A percentile compares a stretch with the other conserved stretches of the same genome.
phyloP scores from a whole-genome alignment of 2,329 filamentous ascomycete species.

The Cryphonectria radicalis region DNA sequence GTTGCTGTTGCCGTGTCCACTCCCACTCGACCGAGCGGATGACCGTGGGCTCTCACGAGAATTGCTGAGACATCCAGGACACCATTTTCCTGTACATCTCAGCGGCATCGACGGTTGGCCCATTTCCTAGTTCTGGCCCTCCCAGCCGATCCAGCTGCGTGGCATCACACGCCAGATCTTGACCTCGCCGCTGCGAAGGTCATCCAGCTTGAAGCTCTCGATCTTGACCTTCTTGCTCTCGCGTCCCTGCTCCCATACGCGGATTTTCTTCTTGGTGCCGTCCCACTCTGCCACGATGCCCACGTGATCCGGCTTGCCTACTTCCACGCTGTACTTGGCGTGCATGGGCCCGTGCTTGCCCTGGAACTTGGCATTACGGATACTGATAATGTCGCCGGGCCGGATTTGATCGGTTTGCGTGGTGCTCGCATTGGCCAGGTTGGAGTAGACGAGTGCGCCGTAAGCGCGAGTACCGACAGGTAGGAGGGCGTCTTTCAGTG shows the following conservation, averaged over 20 bases:
- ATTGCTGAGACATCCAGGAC: conserved; percentile 9
- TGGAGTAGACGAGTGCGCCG: conserved; percentile 90
- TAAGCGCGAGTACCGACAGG: conserved; percentile 90
- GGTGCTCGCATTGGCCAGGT: conserved; percentile 91
- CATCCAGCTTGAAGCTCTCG: conserved; percentile 92
- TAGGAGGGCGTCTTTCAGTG: conserved; percentile 72
- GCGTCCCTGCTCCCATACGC: conserved; percentile 92
- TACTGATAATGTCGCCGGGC: conserved; percentile 84
- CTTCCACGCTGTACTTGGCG: conserved; percentile 86
- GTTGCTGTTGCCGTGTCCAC: not conserved
- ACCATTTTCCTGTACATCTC: conserved; percentile 18
- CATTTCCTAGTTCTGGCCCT: conserved; percentile 57
- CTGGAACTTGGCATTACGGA: conserved; percentile 92
- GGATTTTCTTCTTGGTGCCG: conserved; percentile 95
- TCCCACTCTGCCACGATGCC: conserved; percentile 96
- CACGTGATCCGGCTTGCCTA: conserved; percentile 88
- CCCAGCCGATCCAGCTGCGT: conserved; percentile 91
- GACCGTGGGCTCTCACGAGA: not conserved
- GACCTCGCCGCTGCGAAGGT: conserved; percentile 90
- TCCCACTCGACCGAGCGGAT: conserved; percentile 11
- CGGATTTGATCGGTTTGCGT: conserved; percentile 92
- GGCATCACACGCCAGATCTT: conserved; percentile 97
- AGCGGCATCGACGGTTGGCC: conserved; percentile 22
- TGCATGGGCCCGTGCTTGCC: conserved; percentile 96
- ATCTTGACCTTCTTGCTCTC: conserved; percentile 93